Percentiles rank a stretch among this genome's conserved stretches.
Conservation (phyloP, 2,329 filamentous ascomycete species). For the Aspergillus tamarii region DNA sequence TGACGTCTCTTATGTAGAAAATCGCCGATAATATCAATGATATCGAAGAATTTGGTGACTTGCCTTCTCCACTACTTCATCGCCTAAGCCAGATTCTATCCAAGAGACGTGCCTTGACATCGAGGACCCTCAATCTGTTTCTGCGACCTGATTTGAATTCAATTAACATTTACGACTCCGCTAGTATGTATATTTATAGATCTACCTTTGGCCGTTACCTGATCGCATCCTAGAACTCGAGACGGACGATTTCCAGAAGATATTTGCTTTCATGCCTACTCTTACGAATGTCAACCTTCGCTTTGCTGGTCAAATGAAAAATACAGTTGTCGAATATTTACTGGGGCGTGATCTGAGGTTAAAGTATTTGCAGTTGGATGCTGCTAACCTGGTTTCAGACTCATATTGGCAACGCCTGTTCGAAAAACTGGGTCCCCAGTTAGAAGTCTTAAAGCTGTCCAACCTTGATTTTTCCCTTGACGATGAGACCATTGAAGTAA, state of each 20-base stretch:
- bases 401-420: slow-evolving; percentile 75
- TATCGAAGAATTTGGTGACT: slow-evolving; percentile 66
- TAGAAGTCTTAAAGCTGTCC: slow-evolving; percentile 75
- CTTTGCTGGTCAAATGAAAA: slow-evolving; percentile 90
- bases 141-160: slow-evolving; percentile 57
- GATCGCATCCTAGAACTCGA: slow-evolving; percentile 57
- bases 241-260: slow-evolving; percentile 75
- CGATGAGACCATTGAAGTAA: slow-evolving; percentile 66
- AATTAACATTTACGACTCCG: slow-evolving; percentile 65
- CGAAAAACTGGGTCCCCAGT: slow-evolving; percentile 62
- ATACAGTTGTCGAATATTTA: slow-evolving; percentile 79
- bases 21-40: slow-evolving; percentile 66
- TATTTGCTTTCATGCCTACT: slow-evolving; percentile 74
- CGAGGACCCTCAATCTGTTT: slow-evolving; percentile 50
- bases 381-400: slow-evolving; percentile 80
- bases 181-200: slow-evolving; percentile 39
- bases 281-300: slow-evolving; percentile 74
- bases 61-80: slow-evolving; percentile 60
- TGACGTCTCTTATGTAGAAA: slow-evolving; percentile 46
- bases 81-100: slow-evolving; percentile 66
- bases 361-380: slow-evolving; percentile 76
- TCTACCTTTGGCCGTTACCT: background rate
- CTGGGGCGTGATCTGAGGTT: slow-evolving; percentile 70
- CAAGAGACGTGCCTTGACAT: slow-evolving; percentile 62
- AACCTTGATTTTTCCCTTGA: slow-evolving; percentile 82